Evolutionary conservation across 805 yeast species (phyloP), one percentile per base, ranked within the genome.

Genomic region (Wickerhamomyces hampshirensis): DNA sequence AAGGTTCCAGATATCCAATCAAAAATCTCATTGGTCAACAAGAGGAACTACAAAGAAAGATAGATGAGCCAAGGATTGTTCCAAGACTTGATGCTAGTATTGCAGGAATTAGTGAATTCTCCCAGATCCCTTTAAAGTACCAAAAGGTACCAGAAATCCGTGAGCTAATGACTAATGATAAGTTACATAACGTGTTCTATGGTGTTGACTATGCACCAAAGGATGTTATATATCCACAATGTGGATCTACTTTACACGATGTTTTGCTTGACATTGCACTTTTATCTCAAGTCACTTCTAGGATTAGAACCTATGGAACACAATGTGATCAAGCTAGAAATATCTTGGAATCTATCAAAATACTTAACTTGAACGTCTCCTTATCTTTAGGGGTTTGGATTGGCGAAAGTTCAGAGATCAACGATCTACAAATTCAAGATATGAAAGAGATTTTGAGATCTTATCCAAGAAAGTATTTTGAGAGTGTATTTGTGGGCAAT

Each of bases 321-420:
- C 82, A 76, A 43, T 80, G 88, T 44, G 53, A 67, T 24, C 86
- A 80, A 50, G 69, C 71, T 0, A 69, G 65, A 10, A 53, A 58
- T 24, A 69, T 79, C 10, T 55, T 82, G 30, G 70, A 71, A 9
- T 71, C 85, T 0, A 72, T 83, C 9, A 52, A 59, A 27, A 65
- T 64, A 4, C 55, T 77, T 34, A 60, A 69, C 13, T 53, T 80
- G 28, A 70, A 78, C 40, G 64, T 80, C 66, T 71, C 78, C 0
- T 46, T 83, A 16, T 56, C 83, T 0, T 48, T 80, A 40, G 87
- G 87, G 1, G 69, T 82, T 2, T 76, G 84, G 83, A 71, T 80
- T 28, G 75, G 77, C 0, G 43, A 47, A 1, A 62, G 75, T 50
- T 60, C 68, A 5, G 54, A 58, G 4, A 59, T 59, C 6, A 80